Base-by-base conservation (phyloP, 140 eudicot genomes). In the Stevia rebaudiana region DNA sequence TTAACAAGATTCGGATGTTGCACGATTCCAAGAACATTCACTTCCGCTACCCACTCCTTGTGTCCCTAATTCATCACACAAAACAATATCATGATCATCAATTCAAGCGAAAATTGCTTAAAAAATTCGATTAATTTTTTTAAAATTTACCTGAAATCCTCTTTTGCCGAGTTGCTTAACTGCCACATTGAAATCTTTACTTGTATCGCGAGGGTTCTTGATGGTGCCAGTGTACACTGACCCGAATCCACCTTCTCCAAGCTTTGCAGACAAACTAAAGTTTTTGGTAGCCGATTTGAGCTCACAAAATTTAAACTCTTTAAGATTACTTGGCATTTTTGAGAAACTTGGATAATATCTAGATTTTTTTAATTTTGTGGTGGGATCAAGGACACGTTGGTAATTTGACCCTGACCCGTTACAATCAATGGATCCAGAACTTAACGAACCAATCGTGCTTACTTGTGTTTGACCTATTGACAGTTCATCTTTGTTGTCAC, bases 1-100 rank as follows among this genome's bases (percentile, higher is more conserved):
- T 81, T 89, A 54, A 89, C 95, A n/a, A 89, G 97, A 69, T 89
- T 83, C 11, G 83, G 89, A 74, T 89, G 97, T 52, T 86, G 89
- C 25, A 68, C 86, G 19, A 86, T 78, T 48, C 97, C 95, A 54
- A 89, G 92, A 54, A 89, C 83, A 79, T 86, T 83, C 33, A 89
- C 97, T 71, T 89, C 97, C 6, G 97, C 78, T 51, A 83, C 86
- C 97, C 97, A 89, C 43, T 89, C 97, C 80, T 86, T 89, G 70
- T 89, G 97, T 30, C 97, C 97, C 97, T 89, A 65, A 42, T 40
- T 19, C 60, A 61, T 28, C 63, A 78, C 64, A 61, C 11, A 61
- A 54, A 54, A 8, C 21, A 53, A 54, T 12, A 35, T 3, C 19
- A 41, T 35, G 52, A 44, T 22, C 47, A 25, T 5, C 22, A 61